Conservation (phyloP, 495 filamentous ascomycete genomes). For the Penicillium nucicola region DNA sequence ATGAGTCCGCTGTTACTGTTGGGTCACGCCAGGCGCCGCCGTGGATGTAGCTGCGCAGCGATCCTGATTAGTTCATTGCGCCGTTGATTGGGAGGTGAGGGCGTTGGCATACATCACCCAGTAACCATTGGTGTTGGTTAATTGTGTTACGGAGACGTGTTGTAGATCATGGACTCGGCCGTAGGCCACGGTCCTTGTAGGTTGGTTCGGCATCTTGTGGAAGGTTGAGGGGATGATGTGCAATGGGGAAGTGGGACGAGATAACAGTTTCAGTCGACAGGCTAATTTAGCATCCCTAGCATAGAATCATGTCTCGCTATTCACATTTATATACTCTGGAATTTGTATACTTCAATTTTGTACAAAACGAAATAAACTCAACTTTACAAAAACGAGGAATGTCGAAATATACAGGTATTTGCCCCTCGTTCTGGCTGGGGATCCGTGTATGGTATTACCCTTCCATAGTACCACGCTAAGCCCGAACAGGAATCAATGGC, state of each 20-base stretch:
- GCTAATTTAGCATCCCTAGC: too few species aligned
- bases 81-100: background rate
- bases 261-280: background rate
- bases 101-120: constrained; percentile 43
- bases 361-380: background rate
- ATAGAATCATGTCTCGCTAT: too few species aligned
- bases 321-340: too few species aligned
- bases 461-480: constrained; percentile 14
- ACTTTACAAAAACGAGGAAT: background rate
- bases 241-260: constrained; percentile 12
- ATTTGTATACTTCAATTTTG: background rate
- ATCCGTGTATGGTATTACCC: background rate
- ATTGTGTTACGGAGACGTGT: constrained; percentile 27
- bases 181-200: constrained; percentile 29
- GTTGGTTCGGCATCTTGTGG: constrained; percentile 8
- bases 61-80: background rate
- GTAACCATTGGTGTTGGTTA: constrained; percentile 27
- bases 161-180: constrained; percentile 29
- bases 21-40: constrained; percentile 91
- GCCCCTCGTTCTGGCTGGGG: constrained; percentile 9
- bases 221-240: background rate
- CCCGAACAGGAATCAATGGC: constrained; percentile 17
- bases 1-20: constrained; percentile 47
- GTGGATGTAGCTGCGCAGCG: constrained; percentile 64
- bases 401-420: constrained; percentile 12